phyloP scores from a whole-genome alignment of 1,139 yeast species.

The Dujonia santamariae region DNA sequence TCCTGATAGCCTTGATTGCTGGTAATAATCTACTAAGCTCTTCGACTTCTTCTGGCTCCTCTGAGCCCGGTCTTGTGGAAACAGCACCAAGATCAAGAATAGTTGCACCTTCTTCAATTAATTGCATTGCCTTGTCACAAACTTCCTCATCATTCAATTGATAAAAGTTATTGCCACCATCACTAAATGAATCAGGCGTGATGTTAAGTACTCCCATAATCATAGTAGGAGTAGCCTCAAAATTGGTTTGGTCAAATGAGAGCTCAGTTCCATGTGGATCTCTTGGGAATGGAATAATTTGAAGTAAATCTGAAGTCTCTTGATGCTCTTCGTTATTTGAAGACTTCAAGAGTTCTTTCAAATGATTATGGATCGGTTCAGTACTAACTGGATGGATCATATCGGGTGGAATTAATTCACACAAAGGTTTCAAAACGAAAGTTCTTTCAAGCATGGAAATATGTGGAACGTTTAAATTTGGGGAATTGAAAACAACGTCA shows the following conservation, averaged over 20 bases:
- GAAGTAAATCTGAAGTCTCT: constrained; percentile 43
- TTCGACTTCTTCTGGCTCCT: constrained; percentile 54
- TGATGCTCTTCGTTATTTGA: constrained; percentile 36
- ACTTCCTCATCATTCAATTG: constrained; percentile 24
- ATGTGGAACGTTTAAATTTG: constrained; percentile 76
- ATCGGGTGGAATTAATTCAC: constrained; percentile 70
- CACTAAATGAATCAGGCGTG: constrained; percentile 96
- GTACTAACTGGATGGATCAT: constrained; percentile 78
- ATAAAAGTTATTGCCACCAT: constrained; percentile 64
- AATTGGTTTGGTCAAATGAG: constrained; percentile 34
- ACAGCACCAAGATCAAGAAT: constrained; percentile 93
- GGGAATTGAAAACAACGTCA: constrained; percentile 50
- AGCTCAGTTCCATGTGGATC: constrained; percentile 14
- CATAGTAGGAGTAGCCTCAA: constrained; percentile 28
- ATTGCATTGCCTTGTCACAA: constrained; percentile 36
- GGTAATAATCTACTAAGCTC: constrained; percentile 70
- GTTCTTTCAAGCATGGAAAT: constrained; percentile 83
- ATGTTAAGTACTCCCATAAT: constrained; percentile 87
- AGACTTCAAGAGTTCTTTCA: constrained; percentile 50
- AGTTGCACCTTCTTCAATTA: constrained; percentile 56
- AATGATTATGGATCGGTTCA: constrained; percentile 69
- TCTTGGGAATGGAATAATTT: constrained; percentile 44
- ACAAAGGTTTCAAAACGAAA: constrained; percentile 85
- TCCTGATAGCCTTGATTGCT: constrained; percentile 59
- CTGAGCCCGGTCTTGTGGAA: constrained; percentile 82